Evolutionary conservation across 192 early-diverging fungal species (phyloP), one percentile per base, ranked within the genome.

Genomic region (Allomyces javanicus): DNA sequence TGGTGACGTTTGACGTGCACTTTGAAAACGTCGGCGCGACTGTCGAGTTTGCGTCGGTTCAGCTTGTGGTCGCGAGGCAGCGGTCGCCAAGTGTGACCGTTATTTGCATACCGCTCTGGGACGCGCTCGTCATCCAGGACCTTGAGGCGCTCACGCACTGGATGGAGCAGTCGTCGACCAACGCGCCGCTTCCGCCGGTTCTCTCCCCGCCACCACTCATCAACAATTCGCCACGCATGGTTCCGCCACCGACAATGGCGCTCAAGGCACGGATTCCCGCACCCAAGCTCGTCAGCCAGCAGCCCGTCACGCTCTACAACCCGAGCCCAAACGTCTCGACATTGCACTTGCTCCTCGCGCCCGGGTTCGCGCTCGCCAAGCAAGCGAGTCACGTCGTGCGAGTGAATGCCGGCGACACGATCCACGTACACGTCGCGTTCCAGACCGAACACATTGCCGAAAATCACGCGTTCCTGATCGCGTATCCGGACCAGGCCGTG

Each of bases 171-270:
- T 21, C 50, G 3, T 14, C 50, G 17, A 14, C 4, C 17, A 78
- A 78, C 61, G 72, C 82, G 25, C 62, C 82, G 24, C 62, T 82
- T 6, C 77, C 78, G 33, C 82, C 82, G 17, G 25, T 65, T 7
- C 65, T 33, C 2, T 14, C 50, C 12, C 50, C 50, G 17, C 50
- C 50, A 21, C 50, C 50, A 14, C 50, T 58, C 50, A n/a, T 58
- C 50, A 58, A 58, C 17, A 58, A 58, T 12, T 5, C 12, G 17
- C 12, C 21, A 3, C 50, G 50, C 21, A n/a, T 21, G 17, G 50
- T 21, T 12, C 21, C 21, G 17, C 50, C 50, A 3, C 50, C 50
- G 5, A n/a, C 21, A 21, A 58, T 58, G 50, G 14, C 50, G 21
- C 17, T n/a, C 50, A 58, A 14, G 17, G 12, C 21, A 3, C 50